These are phyloP conservation scores for Ustilaginoidea virens DNA, from an alignment of 2,329 filamentous ascomycete genomes.

Conservation along the genomic window DNA sequence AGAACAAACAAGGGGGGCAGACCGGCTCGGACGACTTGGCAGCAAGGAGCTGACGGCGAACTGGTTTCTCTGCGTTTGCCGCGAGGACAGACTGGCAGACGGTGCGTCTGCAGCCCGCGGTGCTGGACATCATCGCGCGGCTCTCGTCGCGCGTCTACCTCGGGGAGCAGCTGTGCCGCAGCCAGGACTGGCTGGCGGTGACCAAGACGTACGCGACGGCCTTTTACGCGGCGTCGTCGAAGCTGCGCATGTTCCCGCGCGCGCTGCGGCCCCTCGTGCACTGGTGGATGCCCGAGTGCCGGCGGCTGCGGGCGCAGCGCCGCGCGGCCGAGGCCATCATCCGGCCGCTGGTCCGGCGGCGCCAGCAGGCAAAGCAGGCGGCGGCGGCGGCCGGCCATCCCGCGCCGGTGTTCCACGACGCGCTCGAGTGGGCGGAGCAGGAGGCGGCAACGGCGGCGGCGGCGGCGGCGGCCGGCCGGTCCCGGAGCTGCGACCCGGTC, in stretches of 20 bases:
- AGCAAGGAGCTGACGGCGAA: neutral
- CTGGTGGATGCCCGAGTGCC: neutral
- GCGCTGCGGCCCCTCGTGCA: constrained; percentile 27
- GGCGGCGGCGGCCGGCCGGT: constrained; percentile 42
- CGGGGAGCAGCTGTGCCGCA: constrained; percentile 21
- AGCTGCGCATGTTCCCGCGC: constrained; percentile 24
- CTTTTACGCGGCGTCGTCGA: constrained; percentile 11
- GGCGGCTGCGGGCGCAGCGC: neutral
- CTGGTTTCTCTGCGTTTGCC: neutral
- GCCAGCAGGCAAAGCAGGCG: too few species aligned
- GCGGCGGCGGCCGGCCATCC: neutral
- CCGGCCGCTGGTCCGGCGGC: too few species aligned
- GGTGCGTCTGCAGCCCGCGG: neutral
- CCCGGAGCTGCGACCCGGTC: constrained; percentile 9
- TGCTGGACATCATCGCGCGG: constrained; percentile 1
- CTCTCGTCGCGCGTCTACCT: constrained; percentile 21
- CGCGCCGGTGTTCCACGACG: neutral
- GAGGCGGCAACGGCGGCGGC: constrained; percentile 13
- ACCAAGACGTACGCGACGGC: constrained; percentile 25
- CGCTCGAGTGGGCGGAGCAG: constrained; percentile 5
- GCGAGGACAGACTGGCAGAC: constrained; percentile 2
- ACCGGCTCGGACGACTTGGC: neutral
- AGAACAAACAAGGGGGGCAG: too few species aligned
- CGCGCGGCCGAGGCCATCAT: neutral
- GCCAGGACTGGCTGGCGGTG: constrained; percentile 27